Conservation (phyloP, 1,284 basidiomycete species). For the Malassezia japonica region DNA sequence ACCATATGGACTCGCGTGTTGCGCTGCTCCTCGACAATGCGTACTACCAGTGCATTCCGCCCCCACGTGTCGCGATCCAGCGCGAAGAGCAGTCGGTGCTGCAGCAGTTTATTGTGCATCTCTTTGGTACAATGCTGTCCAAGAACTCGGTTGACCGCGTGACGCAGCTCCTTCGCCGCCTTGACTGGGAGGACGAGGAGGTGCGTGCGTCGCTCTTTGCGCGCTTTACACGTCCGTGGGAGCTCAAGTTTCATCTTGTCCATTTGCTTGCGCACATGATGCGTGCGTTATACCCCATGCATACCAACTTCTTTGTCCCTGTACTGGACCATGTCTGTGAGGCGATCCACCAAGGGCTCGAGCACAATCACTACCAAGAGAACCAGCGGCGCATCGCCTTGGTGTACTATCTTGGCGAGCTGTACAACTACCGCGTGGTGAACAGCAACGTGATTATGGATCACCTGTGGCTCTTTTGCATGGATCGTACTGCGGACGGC, state of each 20-base stretch:
- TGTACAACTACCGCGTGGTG: slow-evolving; percentile 92
- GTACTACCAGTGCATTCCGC: slow-evolving; percentile 98
- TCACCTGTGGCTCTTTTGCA: slow-evolving; percentile 85
- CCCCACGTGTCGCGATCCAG: slow-evolving; percentile 74
- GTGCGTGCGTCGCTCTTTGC: slow-evolving; percentile 55
- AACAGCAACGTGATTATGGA: slow-evolving; percentile 84
- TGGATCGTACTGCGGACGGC: slow-evolving; percentile 79
- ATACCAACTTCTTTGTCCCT: slow-evolving; percentile 72
- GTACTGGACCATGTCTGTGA: slow-evolving; percentile 92
- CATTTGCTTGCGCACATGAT: slow-evolving; percentile 85
- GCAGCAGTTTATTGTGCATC: slow-evolving; percentile 83
- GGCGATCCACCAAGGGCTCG: slow-evolving; percentile 77
- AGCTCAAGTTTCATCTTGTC: slow-evolving; percentile 82
- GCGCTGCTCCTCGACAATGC: slow-evolving; percentile 87
- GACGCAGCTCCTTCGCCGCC: slow-evolving; percentile 76
- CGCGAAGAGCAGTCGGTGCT: slow-evolving; percentile 77
- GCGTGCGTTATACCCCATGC: slow-evolving; percentile 84
- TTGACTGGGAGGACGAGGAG: slow-evolving; percentile 79
- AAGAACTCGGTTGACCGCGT: slow-evolving; percentile 89
- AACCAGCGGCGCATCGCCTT: slow-evolving; percentile 87
- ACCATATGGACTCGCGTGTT: slow-evolving; percentile 84
- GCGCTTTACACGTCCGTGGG: slow-evolving; percentile 91
- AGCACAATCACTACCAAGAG: slow-evolving; percentile 80
- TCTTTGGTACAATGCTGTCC: slow-evolving; percentile 79
- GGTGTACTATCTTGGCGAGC: slow-evolving; percentile 85